Evolutionary conservation across 2,329 filamentous ascomycete genomes (phyloP), one percentile per base, ranked within the genome.

Genomic region (Sporothrix variecibatus): DNA sequence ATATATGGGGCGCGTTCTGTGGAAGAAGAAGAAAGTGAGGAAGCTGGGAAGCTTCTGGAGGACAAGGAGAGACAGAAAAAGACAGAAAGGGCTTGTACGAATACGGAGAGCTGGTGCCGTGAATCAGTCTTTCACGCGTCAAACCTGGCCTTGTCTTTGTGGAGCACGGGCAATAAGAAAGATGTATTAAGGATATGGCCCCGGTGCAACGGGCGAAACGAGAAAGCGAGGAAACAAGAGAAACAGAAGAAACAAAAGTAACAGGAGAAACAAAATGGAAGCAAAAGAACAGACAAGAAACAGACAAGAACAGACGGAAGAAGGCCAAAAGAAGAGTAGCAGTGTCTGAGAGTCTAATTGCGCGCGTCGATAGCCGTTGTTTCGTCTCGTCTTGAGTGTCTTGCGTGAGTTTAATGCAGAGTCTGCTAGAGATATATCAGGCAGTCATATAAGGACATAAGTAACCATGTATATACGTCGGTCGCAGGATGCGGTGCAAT

Each of bases 1-100:
- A 34, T 56, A 64, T 34, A 72, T 74, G 70, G 73, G 70, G 51
- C 69, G 11, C 28, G 51, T 73, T 40, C 26, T 72, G 46, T 49
- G 43, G 15, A 49, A 20, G 67, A 56, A 56, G 31, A 38, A 56
- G 43, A 51, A 51, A 8, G 26, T 4, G 17, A 68, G 43, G 46
- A 69, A 56, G 67, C 67, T 46, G 49, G 26, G 46, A 69, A 56
- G 67, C 67, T 46, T 67, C 38, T 46, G 40, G n/a, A 67, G 64
- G 23, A 20, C 40, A 40, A n/a, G 40, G 7, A n/a, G n/a, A 43
- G 40, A 43, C 9, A 43, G 38, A 43, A 12, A 43, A 43, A 43
- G 40, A 9, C 40, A 43, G 1, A 28, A 3, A 9, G 56, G 15
- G 15, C 31, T n/a, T 64, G 17, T 40, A n/a, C 31, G 11, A 23